Evolutionary conservation across 345 rosid species (phyloP), one percentile per base, ranked within the genome.

Genomic region (Aquilaria sinensis): DNA sequence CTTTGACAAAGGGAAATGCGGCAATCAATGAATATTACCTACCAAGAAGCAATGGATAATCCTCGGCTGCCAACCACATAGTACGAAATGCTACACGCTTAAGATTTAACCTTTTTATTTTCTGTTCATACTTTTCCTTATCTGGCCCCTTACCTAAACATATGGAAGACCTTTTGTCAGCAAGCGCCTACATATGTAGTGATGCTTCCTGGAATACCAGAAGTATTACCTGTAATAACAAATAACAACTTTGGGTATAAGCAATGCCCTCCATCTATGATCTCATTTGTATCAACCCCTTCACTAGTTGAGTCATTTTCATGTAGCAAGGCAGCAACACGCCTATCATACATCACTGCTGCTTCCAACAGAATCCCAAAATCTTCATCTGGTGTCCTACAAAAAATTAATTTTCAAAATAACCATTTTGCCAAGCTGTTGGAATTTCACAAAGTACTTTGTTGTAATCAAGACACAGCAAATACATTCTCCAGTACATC

Each of bases 321-420:
- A 70, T 81, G 73, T 47, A 83, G 69, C 51, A 88, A 77, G 48
- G 98, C 97, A 63, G 87, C 90, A 72, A 90, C 99, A 45, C 95
- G 89, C 57, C 95, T 86, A 66, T 94, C 96, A 80, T 90, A 94
- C 95, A 90, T 83, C 29, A 94, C 89, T 23, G 97, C 96, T 60
- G 99, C 99, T 81, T 94, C 96, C 65, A 94, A 73, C 53, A 94
- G 89, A 64, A 94, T 82, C 70, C 95, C 83, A 81, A 94, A 94
- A 77, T 94, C 84, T 79, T 94, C 99, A 88, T 94, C 99, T 55
- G 96, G 83, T 33, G 97, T 88, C 99, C 97, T 94, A 87, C 53
- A 72, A 76, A 65, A 47, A 53, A 15, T 32, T 71, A 23, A 33
- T 50, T 31, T 9, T 32, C 45, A 6, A 53, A 2, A 37, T 37